Percentiles rank a stretch among this genome's conserved stretches.
Conservation (phyloP, 2,329 filamentous ascomycete genomes). For the Aspergillus sclerotialis region DNA sequence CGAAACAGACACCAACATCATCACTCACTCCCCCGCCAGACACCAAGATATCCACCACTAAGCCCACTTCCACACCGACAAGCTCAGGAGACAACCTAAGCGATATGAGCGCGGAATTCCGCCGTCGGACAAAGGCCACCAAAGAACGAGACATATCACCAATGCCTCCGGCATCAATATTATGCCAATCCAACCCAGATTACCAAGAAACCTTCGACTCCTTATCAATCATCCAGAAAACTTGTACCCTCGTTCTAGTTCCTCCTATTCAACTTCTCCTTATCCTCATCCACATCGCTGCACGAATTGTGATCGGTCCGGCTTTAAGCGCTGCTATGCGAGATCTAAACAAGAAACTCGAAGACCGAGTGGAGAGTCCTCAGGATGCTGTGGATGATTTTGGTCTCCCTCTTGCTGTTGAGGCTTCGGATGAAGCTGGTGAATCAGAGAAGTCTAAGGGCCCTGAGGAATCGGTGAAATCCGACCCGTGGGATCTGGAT, state of each 20-base stretch:
- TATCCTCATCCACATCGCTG: conserved; percentile 74
- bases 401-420: conserved; percentile 29
- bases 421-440: conserved; percentile 11
- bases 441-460: too few species aligned
- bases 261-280: conserved; percentile 73
- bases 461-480: conserved; percentile 14
- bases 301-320: conserved; percentile 54
- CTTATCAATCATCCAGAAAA: conserved; percentile 65
- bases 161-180: conserved; percentile 59
- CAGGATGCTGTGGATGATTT: conserved; percentile 32
- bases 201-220: conserved; percentile 48
- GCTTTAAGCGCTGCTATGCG: conserved; percentile 14
- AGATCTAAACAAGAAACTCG: conserved; percentile 11
- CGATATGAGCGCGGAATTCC: conserved; percentile 31
- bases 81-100: conserved; percentile 27
- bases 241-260: conserved; percentile 66
- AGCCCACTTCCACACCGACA: conserved; percentile 23
- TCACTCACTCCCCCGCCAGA: not conserved
- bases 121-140: conserved; percentile 50
- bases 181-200: conserved; percentile 46
- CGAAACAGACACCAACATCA: not conserved
- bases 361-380: conserved; percentile 8
- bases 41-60: not conserved
- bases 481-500: conserved; percentile 24
- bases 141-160: conserved; percentile 57